Evolutionary conservation across 495 filamentous ascomycete genomes (phyloP), one percentile per base, ranked within the genome.

Genomic region (Penicillium pulvis): DNA sequence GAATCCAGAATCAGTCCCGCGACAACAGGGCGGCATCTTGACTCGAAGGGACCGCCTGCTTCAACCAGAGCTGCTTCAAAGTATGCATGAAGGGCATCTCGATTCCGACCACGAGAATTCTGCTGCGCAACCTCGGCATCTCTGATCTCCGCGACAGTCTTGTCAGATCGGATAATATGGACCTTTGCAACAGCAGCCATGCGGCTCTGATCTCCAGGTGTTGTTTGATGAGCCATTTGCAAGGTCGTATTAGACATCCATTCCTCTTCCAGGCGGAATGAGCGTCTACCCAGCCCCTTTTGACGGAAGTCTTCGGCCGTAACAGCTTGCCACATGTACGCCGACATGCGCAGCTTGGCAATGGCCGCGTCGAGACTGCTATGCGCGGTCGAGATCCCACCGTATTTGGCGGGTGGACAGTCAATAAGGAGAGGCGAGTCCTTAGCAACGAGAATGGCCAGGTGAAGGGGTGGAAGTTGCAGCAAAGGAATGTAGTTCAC

Each of bases 261-360:
- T 63, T 81, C 78, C 55, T 82, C 79, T 30, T 81, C 79, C 24
- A 81, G 57, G 6, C 79, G 73, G 58, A 82, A 82, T 19, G 77
- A 76, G 24, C 79, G 77, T 39, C 79, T 71, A 14, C 78, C 78
- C 48, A 81, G 64, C 46, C 75, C 75, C 55, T 76, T 73, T 20
- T 64, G 55, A n/a, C 71, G 74, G 57, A 82, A 62, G 48, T 82
- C 78, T 51, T 81, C 77, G 14, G 77, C 79, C 3, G 75, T 79
- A 26, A 79, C 70, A 31, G 78, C 75, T 55, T 82, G 79, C 71
- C 76, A 77, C 75, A 81, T 79, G 66, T 79, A 78, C 33, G 76
- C 79, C 16, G 79, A 73, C 72, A 81, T 75, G 53, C 79, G 73
- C 51, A 82, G 68, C 58, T 82, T 81, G 52, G 74, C 63, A 46